These are phyloP conservation scores for Malus orientalis DNA, from an alignment of 306 rosid genomes.

Conservation along the genomic window DNA sequence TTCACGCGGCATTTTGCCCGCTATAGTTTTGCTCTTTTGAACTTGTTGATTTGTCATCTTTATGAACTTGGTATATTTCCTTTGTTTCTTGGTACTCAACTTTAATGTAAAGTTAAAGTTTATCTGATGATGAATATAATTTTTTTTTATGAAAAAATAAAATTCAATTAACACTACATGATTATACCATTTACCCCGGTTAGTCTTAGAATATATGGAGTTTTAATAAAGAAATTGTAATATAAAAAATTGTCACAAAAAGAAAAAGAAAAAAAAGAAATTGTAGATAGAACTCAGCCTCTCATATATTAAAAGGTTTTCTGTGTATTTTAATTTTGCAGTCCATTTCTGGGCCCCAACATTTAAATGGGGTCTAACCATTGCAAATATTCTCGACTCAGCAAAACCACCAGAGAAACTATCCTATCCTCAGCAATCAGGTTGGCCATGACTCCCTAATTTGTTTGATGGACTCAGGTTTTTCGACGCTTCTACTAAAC, in stretches of 20 bases:
- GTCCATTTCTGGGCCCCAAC: conserved; percentile 30
- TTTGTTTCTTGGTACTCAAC: too few relatives aligned
- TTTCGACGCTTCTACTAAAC: neutral
- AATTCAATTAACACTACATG: too few relatives aligned
- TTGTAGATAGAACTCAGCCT: neutral
- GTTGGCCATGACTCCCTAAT: neutral
- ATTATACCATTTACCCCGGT: too few relatives aligned
- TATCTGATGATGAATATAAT: too few relatives aligned
- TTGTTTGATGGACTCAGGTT: neutral
- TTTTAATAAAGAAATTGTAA: neutral
- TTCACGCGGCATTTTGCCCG: too few relatives aligned
- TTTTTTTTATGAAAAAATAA: too few relatives aligned
- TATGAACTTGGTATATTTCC: too few relatives aligned
- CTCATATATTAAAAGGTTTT: neutral
- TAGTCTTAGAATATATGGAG: neutral
- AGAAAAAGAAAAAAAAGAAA: neutral
- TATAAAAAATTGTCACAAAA: neutral
- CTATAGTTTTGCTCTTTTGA: too few relatives aligned
- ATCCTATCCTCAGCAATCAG: conserved; percentile 23
- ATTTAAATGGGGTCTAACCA: conserved; percentile 19
- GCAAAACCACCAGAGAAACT: conserved; percentile 21
- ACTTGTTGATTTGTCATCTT: too few relatives aligned
- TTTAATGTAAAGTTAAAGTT: too few relatives aligned
- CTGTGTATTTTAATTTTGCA: neutral
- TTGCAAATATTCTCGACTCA: conserved; percentile 18